Percentiles rank a stretch among this genome's conserved stretches.
Evolutionary conservation across 139 green algal genomes (phyloP).

Genomic region (Mesotaenium endlicherianum): DNA sequence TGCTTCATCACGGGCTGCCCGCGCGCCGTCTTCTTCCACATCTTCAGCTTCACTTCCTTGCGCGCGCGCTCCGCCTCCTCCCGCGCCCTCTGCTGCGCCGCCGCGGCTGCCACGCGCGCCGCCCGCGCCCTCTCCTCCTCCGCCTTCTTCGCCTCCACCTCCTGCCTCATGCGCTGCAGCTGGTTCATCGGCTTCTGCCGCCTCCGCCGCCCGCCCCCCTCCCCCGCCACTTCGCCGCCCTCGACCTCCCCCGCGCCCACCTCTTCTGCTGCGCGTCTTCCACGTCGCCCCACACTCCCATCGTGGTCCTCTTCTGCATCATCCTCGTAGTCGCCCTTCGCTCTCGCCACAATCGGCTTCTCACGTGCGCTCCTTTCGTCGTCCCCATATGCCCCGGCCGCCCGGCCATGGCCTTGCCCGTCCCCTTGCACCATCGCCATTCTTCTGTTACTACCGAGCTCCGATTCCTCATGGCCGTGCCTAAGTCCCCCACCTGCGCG

Average conservation of each 20-base stretch:
- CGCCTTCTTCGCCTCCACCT: not conserved
- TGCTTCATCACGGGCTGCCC: constrained; percentile 46
- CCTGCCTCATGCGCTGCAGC: not conserved
- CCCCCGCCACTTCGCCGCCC: not conserved
- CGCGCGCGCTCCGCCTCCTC: not conserved
- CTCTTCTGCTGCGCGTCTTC: not conserved
- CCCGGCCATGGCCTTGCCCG: not conserved
- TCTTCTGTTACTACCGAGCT: not conserved
- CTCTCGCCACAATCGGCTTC: too few relatives aligned
- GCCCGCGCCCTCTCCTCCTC: not conserved
- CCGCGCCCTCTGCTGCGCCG: not conserved
- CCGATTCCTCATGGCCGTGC: not conserved
- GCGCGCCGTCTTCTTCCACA: constrained; percentile 24
- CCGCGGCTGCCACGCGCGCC: not conserved
- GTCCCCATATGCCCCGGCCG: not conserved
- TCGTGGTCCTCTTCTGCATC: not conserved
- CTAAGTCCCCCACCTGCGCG: not conserved
- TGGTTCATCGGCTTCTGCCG: not conserved
- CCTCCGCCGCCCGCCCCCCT: not conserved
- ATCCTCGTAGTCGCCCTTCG: not conserved
- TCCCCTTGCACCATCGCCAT: not conserved
- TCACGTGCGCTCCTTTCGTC: not conserved
- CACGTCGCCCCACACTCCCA: not conserved
- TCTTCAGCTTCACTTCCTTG: not conserved
- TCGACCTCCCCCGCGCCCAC: not conserved